phyloP scores from a whole-genome alignment of 441 rosid genomes.

The Hura crepitans region DNA sequence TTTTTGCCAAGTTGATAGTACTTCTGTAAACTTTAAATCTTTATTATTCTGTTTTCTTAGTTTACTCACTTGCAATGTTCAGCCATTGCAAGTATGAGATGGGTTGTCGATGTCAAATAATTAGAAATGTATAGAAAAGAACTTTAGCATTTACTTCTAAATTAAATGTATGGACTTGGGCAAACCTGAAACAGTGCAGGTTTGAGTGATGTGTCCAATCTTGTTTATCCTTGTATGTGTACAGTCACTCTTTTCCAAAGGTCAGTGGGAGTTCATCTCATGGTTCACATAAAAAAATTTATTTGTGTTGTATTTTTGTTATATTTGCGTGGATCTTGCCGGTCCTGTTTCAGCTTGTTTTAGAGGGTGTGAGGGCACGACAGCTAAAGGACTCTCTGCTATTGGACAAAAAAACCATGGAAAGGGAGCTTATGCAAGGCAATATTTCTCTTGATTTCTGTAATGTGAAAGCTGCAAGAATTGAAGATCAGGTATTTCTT shows the following conservation, averaged over 20 bases:
- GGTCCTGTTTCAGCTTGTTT: constrained; percentile 63
- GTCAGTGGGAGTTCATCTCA: neutral
- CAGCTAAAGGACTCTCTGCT: constrained; percentile 62
- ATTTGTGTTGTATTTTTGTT: neutral
- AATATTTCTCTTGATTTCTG: constrained; percentile 58
- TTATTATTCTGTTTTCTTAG: too few relatives aligned
- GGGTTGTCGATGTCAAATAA: too few relatives aligned
- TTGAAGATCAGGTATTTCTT: constrained; percentile 79
- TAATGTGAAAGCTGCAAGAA: constrained; percentile 60
- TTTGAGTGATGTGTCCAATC: neutral
- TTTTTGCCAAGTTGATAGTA: too few relatives aligned
- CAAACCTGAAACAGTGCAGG: neutral
- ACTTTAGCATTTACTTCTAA: too few relatives aligned
- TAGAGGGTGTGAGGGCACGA: constrained; percentile 76
- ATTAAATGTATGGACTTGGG: too few relatives aligned
- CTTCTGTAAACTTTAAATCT: too few relatives aligned
- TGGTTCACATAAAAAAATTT: neutral
- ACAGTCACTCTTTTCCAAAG: neutral
- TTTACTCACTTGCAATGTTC: too few relatives aligned
- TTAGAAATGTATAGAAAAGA: too few relatives aligned
- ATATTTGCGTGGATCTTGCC: constrained; percentile 20
- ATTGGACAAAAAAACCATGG: constrained; percentile 56
- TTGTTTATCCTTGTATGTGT: neutral
- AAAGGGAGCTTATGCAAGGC: constrained; percentile 69
- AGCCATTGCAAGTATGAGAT: too few relatives aligned